Evolutionary conservation across 75 land plant genomes (phyloP).

Genomic region (Cunninghamia lanceolata): DNA sequence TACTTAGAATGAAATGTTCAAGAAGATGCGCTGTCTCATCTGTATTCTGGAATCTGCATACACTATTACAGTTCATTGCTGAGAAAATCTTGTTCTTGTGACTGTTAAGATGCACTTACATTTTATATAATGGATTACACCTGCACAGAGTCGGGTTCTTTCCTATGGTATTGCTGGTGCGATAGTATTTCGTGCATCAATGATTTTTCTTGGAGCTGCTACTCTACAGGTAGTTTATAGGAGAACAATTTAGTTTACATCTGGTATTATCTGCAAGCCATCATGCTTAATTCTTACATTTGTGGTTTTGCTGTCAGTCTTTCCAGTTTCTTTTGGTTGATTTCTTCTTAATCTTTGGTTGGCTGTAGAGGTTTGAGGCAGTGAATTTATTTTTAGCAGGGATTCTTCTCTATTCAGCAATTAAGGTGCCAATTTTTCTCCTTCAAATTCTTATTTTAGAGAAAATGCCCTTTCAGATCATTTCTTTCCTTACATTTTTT

Average conservation of each 20-base stretch:
- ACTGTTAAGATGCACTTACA: not conserved
- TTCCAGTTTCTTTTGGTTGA: not conserved
- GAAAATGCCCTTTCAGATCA: constrained; percentile 4
- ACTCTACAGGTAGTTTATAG: constrained; percentile 70
- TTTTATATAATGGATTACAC: constrained; percentile 4
- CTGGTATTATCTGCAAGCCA: not conserved
- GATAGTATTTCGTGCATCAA: constrained; percentile 70
- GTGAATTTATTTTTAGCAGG: constrained; percentile 84
- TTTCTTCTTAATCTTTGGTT: constrained; percentile 13
- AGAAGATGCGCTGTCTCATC: not conserved
- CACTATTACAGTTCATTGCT: not conserved
- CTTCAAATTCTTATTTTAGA: not conserved
- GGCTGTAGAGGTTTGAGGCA: constrained; percentile 82
- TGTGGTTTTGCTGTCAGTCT: not conserved
- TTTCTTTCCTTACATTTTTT: not conserved
- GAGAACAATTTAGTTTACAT: not conserved
- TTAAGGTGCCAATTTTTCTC: constrained; percentile 57
- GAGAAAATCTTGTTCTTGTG: not conserved
- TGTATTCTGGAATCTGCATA: not conserved
- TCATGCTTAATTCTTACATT: not conserved
- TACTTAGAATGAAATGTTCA: not conserved
- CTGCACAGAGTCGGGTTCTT: constrained; percentile 78
- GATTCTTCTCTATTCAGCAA: constrained; percentile 82
- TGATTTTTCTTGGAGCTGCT: constrained; percentile 87
- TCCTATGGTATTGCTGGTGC: constrained; percentile 99